phyloP scores from a whole-genome alignment of 768 basidiomycete genomes.

The Boletus barrowsii region DNA sequence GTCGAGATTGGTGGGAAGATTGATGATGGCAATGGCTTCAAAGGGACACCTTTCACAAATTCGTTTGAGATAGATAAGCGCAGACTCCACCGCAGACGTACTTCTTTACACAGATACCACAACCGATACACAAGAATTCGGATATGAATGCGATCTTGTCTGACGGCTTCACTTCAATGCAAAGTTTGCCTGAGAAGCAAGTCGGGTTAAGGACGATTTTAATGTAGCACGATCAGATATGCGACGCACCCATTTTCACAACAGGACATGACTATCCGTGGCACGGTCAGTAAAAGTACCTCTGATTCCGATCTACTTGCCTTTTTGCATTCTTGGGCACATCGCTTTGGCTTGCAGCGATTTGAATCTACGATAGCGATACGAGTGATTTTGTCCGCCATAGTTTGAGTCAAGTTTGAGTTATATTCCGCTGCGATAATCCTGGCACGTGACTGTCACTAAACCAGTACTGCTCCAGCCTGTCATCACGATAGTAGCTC shows the following conservation, averaged over 20 bases:
- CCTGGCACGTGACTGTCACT: too few species aligned
- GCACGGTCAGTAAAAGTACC: conserved; percentile 2
- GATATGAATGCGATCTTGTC: conserved; percentile 99
- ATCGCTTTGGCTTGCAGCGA: conserved; percentile 94
- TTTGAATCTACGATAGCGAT: conserved; percentile 93
- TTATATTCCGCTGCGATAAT: too few species aligned
- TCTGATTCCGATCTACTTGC: conserved; percentile 35
- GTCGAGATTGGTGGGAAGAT: conserved; percentile 94
- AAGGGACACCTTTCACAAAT: conserved; percentile 79
- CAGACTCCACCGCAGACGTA: conserved; percentile 38
- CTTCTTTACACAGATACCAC: conserved; percentile 99
- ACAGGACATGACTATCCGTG: conserved; percentile 82
- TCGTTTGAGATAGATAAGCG: neutral
- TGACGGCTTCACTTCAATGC: conserved; percentile 94
- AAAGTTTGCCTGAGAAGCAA: conserved; percentile 75
- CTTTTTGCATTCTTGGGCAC: conserved; percentile 98
- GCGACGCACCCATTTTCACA: conserved; percentile 84
- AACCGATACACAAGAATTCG: conserved; percentile 97
- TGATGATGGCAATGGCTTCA: conserved; percentile 98
- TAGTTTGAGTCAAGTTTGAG: conserved; percentile 24
- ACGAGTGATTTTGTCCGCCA: conserved; percentile 97
- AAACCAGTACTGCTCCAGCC: conserved; percentile 6
- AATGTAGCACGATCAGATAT: conserved; percentile 1
- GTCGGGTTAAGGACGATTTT: neutral
- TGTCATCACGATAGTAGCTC: neutral